phyloP scores from a whole-genome alignment of 2,329 filamentous ascomycete genomes.

The Aureobasidium sp. region DNA sequence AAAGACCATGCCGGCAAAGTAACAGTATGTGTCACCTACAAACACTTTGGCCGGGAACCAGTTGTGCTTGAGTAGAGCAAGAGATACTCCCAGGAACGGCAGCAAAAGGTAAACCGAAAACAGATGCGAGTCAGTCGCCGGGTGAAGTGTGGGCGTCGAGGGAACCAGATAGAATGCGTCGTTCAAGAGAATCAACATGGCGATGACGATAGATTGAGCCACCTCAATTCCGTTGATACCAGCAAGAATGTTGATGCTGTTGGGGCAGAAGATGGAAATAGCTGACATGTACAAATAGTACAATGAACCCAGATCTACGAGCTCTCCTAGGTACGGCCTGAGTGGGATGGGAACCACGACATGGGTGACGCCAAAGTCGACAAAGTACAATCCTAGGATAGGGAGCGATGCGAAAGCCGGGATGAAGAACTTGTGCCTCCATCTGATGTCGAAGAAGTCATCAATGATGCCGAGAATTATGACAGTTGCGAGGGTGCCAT shows the following conservation, averaged over 20 bases:
- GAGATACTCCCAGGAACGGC: slow-evolving; percentile 87
- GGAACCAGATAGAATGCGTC: slow-evolving; percentile 75
- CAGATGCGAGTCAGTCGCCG: slow-evolving; percentile 88
- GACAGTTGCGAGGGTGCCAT: slow-evolving; percentile 85
- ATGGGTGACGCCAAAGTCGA: slow-evolving; percentile 95
- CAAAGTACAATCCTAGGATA: slow-evolving; percentile 93
- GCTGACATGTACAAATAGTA: slow-evolving; percentile 98
- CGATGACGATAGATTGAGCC: slow-evolving; percentile 85
- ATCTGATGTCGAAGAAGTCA: slow-evolving; percentile 95
- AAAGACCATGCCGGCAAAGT: slow-evolving; percentile 98
- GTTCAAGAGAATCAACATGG: slow-evolving; percentile 74
- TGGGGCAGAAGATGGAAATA: slow-evolving; percentile 94
- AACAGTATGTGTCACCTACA: slow-evolving; percentile 98
- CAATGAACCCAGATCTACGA: slow-evolving; percentile 66
- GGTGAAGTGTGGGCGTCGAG: slow-evolving; percentile 66
- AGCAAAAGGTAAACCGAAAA: slow-evolving; percentile 93
- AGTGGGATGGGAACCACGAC: slow-evolving; percentile 86
- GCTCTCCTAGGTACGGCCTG: slow-evolving; percentile 73
- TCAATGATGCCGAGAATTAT: slow-evolving; percentile 89
- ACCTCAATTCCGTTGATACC: slow-evolving; percentile 99
- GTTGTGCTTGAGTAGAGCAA: slow-evolving; percentile 82
- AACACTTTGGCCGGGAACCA: slow-evolving; percentile 95
- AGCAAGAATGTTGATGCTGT: slow-evolving; percentile 98
- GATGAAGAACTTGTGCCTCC: slow-evolving; percentile 98
- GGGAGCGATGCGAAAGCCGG: slow-evolving; percentile 89